Base-by-base conservation (phyloP, 805 yeast species). In the Wickerhamiella parazyma region DNA sequence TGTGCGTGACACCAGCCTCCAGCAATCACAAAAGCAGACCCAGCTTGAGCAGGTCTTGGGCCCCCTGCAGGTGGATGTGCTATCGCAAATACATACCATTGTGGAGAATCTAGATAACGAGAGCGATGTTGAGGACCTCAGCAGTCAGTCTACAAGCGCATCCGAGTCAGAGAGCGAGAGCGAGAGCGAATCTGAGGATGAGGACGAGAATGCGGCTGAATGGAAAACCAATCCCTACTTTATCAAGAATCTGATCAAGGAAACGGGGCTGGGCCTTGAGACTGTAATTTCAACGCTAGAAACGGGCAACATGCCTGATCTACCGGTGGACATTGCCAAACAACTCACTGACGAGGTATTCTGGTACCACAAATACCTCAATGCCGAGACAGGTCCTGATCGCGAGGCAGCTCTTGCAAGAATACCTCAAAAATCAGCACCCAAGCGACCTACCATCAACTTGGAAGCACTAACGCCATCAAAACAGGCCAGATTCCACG, bases 401-500 rank as follows among this genome's bases (percentile, higher is more conserved):
- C 57, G 65, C 25, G 52, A 56, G 1, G 36, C 36, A 1, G 45
- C 78, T 3, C 36, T 67, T 3, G 59, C 59, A 7, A 45, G 51
- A 39, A 22, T 47, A 18, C 18, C 29, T 12, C 38, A 34, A 38
- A 19, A 45, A 11, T 43, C 48, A 22, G 50, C 45, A 9, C 48
- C 45, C n/a, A 44, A 38, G 11, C 55, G 53, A n/a, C 38, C 48
- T 6, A 58, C 52, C 45, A 53, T 44, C 55, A 47, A 49, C 69
- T 91, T 1, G 61, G 64, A 36, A 59, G 71, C 34, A 67, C 84
- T n/a, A 82, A 83, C 53, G 59, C 87, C 84, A 54, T 85, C 80
- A 28, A 80, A 82, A 56, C 89, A 91, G 0, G 66, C 80, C 0
- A 81, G 74, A 51, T 63, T 80, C 9, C 69, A 79, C 73, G 71